A percentile compares a stretch with the other conserved stretches of the same genome.
These are phyloP conservation scores for Coccomyxa subellipsoidea DNA, from an alignment of 163 green algal genomes.

Conservation along the genomic window DNA sequence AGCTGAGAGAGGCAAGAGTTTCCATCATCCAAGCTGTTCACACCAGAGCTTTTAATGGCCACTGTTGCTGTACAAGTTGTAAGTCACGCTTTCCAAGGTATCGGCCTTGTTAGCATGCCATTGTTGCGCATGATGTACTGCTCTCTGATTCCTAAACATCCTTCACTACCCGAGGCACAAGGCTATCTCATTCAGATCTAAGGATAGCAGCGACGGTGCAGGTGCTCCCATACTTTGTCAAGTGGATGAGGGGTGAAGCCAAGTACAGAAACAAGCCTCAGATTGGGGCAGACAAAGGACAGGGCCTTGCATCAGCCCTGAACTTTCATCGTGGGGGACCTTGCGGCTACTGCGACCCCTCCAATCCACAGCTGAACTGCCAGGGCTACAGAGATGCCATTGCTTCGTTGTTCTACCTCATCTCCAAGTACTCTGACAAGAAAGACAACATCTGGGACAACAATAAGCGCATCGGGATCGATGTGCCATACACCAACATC, in stretches of 20 bases:
- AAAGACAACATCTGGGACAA: not conserved
- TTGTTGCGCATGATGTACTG: no score
- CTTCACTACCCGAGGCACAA: no score
- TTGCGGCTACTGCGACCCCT: not conserved
- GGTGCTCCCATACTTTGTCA: not conserved
- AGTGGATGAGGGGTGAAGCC: not conserved
- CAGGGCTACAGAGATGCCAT: not conserved
- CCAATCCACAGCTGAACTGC: not conserved
- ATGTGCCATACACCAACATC: not conserved
- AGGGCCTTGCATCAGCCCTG: not conserved
- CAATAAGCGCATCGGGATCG: not conserved
- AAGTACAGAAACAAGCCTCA: not conserved
- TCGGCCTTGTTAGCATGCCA: not conserved
- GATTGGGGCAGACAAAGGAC: not conserved
- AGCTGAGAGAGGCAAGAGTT: not conserved
- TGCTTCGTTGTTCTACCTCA: not conserved
- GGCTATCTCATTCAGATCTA: not conserved
- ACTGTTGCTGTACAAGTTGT: no score
- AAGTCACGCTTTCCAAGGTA: not conserved
- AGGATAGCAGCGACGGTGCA: not conserved
- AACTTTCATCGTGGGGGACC: not conserved
- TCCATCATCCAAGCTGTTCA: not conserved
- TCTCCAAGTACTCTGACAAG: not conserved
- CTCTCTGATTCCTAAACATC: no score
- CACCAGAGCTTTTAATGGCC: no score